Conservation (phyloP, 805 yeast species). For the Tetrapisispora arboricola region DNA sequence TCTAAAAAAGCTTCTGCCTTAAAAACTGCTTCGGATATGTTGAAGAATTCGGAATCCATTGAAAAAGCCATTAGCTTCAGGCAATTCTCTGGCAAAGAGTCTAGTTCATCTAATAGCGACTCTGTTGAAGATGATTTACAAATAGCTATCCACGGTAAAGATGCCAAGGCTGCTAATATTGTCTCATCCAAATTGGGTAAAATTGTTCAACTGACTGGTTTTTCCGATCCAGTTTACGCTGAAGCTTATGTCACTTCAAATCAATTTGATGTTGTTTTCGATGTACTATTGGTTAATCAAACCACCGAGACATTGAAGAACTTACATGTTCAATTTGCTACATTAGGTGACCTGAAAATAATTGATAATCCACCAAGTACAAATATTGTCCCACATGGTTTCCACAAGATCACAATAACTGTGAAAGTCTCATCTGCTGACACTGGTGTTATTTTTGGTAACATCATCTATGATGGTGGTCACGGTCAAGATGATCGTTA, state of each 20-base stretch:
- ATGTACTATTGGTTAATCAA: slow-evolving; percentile 89
- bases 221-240: slow-evolving; percentile 94
- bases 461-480: slow-evolving; percentile 91
- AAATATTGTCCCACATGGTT: slow-evolving; percentile 95
- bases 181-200: slow-evolving; percentile 73
- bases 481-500: slow-evolving; percentile 83
- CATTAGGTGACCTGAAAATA: slow-evolving; percentile 90
- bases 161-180: slow-evolving; percentile 39
- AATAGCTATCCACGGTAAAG: slow-evolving; percentile 36
- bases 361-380: slow-evolving; percentile 84
- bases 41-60: slow-evolving; percentile 58
- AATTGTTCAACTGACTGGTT: slow-evolving; percentile 92
- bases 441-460: slow-evolving; percentile 96
- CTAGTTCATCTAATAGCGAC: slow-evolving; percentile 31
- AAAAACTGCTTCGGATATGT: slow-evolving; percentile 45
- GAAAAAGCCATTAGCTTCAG: slow-evolving; percentile 74
- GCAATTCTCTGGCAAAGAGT: slow-evolving; percentile 50
- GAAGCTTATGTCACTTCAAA: slow-evolving; percentile 95
- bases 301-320: slow-evolving; percentile 85
- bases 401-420: slow-evolving; percentile 80
- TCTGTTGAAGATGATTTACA: slow-evolving; percentile 49
- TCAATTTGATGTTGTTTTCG: slow-evolving; percentile 91
- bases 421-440: slow-evolving; percentile 94
- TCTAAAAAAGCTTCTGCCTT: slow-evolving; percentile 51
- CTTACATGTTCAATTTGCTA: slow-evolving; percentile 87